Evolutionary conservation across 257 asterid genomes (phyloP).

Genomic region (Perilla frutescens): DNA sequence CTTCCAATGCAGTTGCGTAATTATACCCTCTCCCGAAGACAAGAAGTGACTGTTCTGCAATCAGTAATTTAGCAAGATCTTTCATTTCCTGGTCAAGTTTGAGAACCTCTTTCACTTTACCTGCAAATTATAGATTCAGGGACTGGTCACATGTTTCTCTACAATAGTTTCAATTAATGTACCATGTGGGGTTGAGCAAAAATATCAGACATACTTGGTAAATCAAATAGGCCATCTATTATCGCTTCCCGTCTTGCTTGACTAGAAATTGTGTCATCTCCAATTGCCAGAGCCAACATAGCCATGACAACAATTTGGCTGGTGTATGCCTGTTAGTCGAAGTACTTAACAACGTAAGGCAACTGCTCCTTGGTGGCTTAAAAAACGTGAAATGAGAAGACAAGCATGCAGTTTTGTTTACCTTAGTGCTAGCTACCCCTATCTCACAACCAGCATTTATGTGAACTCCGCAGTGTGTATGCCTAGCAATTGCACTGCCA

Average conservation of each 20-base stretch:
- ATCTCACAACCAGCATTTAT: constrained; percentile 98
- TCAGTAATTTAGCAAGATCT: constrained; percentile 78
- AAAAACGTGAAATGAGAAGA: not conserved
- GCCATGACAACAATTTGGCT: constrained; percentile 99
- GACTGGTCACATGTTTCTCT: constrained; percentile 13
- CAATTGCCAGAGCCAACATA: constrained; percentile 95
- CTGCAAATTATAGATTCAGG: constrained; percentile 48
- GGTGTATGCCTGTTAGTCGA: constrained; percentile 81
- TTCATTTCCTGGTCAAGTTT: constrained; percentile 92
- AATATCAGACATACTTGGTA: constrained; percentile 69
- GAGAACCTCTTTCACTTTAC: constrained; percentile 86
- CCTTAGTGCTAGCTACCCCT: constrained; percentile 99
- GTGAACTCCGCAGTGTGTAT: constrained; percentile 96
- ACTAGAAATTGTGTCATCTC: constrained; percentile 83
- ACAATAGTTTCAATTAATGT: not conserved
- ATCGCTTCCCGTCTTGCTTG: constrained; percentile 85
- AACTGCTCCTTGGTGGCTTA: not conserved
- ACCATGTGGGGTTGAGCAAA: constrained; percentile 8
- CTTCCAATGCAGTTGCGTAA: constrained; percentile 94
- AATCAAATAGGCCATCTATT: constrained; percentile 82
- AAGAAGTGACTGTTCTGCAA: constrained; percentile 92
- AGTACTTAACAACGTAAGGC: constrained; percentile 33
- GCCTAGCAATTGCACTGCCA: constrained; percentile 98
- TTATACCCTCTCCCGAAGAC: constrained; percentile 98
- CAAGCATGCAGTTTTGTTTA: constrained; percentile 30